Conservation (phyloP, 805 yeast species). For the Candida ortonii region DNA sequence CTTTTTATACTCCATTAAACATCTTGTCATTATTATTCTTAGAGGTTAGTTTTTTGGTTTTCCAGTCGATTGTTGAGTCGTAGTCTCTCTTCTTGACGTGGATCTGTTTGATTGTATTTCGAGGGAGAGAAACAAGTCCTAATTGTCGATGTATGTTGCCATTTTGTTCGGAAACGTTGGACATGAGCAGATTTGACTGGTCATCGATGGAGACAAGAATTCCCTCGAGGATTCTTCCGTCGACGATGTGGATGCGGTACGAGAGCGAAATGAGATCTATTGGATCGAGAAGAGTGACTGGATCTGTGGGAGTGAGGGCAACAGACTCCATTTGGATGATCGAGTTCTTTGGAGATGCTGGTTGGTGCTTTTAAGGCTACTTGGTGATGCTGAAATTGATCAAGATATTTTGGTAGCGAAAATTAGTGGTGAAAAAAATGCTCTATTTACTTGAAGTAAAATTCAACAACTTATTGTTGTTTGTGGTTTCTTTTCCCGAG, state of each 20-base stretch:
- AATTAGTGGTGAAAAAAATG: no score
- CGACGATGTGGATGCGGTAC: conserved; percentile 26
- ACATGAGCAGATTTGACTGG: conserved; percentile 39
- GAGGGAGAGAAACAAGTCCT: conserved; percentile 56
- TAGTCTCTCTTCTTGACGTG: conserved; percentile 27
- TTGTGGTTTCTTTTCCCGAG: no score
- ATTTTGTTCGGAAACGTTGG: conserved; percentile 36
- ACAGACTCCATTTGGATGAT: no score
- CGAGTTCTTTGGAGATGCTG: no score
- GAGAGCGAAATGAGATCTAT: conserved; percentile 35
- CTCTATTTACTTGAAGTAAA: no score
- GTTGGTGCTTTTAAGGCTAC: no score
- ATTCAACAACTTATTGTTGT: no score
- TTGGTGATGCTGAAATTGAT: no score
- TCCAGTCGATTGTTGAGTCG: conserved; percentile 14
- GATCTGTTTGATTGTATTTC: conserved; percentile 34
- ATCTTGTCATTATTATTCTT: background rate
- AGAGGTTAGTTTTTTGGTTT: conserved; percentile 8
- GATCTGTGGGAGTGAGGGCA: no score
- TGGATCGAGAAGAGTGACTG: conserved; percentile 24
- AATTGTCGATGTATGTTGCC: conserved; percentile 35
- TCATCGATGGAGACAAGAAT: conserved; percentile 43
- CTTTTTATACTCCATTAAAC: background rate
- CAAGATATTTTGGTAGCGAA: no score
- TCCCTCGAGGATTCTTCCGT: conserved; percentile 37